These are phyloP conservation scores for Coemansia sp. DNA, from an alignment of 371 early-diverging fungal genomes.

Conservation along the genomic window DNA sequence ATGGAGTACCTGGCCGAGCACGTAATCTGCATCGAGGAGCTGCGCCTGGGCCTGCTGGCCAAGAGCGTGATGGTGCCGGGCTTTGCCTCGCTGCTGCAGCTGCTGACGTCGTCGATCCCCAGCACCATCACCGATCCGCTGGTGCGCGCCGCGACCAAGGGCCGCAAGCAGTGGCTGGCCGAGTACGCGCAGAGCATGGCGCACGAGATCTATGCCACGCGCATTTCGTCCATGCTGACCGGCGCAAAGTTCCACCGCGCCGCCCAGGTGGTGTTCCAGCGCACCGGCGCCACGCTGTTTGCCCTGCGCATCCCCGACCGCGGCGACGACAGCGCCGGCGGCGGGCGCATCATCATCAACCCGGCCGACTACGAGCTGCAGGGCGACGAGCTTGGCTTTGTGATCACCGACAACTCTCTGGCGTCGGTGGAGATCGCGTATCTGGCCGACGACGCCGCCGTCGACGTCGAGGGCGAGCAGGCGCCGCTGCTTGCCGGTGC, in stretches of 20 bases:
- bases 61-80: constrained; percentile 68
- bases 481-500: constrained; percentile 29
- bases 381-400: constrained; percentile 63
- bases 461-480: constrained; percentile 13
- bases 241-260: constrained; percentile 58
- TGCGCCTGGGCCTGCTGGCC: constrained; percentile 68
- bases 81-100: constrained; percentile 59
- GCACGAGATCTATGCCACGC: constrained; percentile 64
- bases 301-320: constrained; percentile 46
- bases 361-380: constrained; percentile 57
- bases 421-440: constrained; percentile 40
- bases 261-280: constrained; percentile 55
- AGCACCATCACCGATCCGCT: constrained; percentile 53
- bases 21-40: constrained; percentile 69
- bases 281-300: constrained; percentile 59
- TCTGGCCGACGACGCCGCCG: constrained; percentile 25
- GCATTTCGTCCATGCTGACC: constrained; percentile 51
- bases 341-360: constrained; percentile 55
- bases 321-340: constrained; percentile 1
- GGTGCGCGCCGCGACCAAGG: constrained; percentile 24
- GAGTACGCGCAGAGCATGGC: constrained; percentile 62
- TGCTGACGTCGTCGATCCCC: constrained; percentile 65
- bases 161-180: constrained; percentile 53
- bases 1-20: constrained; percentile 64
- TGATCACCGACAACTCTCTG: constrained; percentile 54